These are phyloP conservation scores for Daldinia sp. DNA, from an alignment of 2,329 filamentous ascomycete genomes.

Conservation along the genomic window DNA sequence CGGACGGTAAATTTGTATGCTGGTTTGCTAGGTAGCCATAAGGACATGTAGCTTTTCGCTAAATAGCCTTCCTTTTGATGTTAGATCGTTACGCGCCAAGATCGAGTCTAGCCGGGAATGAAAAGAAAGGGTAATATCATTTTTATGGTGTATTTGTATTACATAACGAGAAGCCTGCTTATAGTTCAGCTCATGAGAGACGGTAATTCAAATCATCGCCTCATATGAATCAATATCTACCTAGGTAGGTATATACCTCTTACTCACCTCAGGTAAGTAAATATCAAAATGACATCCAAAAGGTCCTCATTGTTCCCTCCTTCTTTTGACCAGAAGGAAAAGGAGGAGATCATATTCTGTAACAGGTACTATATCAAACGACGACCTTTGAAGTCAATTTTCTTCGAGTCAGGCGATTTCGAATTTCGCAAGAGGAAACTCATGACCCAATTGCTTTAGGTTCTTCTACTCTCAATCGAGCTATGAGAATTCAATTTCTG, in stretches of 20 bases:
- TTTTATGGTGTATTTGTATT: not conserved
- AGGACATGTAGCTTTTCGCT: not conserved
- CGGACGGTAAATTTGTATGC: not conserved
- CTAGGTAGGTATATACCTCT: not conserved
- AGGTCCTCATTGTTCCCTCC: too few relatives aligned
- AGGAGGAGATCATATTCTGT: too few relatives aligned
- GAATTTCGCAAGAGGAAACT: not conserved
- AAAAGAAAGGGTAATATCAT: not conserved
- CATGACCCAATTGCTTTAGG: not conserved
- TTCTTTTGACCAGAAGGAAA: too few relatives aligned
- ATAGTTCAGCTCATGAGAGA: not conserved
- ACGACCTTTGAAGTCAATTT: not conserved
- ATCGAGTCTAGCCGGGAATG: not conserved
- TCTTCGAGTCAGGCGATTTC: not conserved
- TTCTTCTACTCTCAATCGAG: not conserved
- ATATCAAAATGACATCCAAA: too few relatives aligned
- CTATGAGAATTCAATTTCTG: not conserved
- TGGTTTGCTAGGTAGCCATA: not conserved
- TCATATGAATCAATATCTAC: not conserved
- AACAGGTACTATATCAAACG: not conserved
- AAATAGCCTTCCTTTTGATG: not conserved
- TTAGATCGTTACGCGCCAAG: not conserved
- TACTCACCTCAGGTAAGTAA: too few relatives aligned
- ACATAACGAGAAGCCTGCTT: not conserved
- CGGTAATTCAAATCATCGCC: not conserved